Evolutionary conservation across 2,329 filamentous ascomycete species (phyloP).

Genomic region (Penicillium sp.): DNA sequence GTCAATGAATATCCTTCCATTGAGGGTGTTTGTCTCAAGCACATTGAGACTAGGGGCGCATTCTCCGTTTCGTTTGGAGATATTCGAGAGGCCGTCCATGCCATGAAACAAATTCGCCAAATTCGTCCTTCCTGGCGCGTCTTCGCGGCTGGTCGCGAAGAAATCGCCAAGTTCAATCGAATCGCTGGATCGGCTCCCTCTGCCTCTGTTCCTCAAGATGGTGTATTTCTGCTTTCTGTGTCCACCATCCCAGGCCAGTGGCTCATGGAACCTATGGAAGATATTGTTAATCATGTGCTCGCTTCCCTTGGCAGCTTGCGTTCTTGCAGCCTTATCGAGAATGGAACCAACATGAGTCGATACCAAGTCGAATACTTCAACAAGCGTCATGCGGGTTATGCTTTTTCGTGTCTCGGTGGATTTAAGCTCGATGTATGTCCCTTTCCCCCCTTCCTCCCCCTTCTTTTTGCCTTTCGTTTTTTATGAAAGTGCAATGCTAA

Average conservation of each 20-base stretch:
- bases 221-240: background rate
- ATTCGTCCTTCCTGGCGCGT: background rate
- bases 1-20: background rate
- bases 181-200: background rate
- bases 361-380: conserved; percentile 1
- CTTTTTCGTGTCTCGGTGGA: background rate
- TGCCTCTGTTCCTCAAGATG: background rate
- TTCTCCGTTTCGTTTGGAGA: conserved; percentile 1
- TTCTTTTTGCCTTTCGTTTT: too few relatives aligned
- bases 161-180: background rate
- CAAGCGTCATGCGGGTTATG: background rate
- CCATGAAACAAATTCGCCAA: background rate
- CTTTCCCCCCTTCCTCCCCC: background rate
- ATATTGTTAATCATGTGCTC: background rate
- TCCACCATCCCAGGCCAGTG: background rate
- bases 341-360: background rate
- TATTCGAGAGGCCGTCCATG: background rate
- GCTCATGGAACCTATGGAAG: background rate
- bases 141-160: background rate
- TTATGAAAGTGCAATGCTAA: background rate
- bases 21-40: background rate
- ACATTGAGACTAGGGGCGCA: background rate
- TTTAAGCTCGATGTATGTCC: background rate
- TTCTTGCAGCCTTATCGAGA: background rate
- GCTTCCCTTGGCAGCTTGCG: background rate